phyloP scores from a whole-genome alignment of 2,329 filamentous ascomycete genomes.

The Colletotrichum tabaci region DNA sequence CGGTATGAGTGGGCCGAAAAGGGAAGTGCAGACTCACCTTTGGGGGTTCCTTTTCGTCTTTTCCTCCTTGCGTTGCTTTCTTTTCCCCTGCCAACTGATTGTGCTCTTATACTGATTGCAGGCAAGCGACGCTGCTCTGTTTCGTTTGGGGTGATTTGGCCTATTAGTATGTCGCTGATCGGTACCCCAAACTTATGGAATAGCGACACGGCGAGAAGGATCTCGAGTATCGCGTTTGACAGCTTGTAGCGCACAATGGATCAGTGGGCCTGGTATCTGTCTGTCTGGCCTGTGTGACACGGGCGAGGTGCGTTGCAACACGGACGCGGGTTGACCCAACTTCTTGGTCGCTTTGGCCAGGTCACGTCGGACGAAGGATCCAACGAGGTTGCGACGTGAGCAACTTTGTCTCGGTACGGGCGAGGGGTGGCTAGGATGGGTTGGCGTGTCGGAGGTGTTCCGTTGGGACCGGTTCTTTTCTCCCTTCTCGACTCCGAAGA shows the following conservation, averaged over 20 bases:
- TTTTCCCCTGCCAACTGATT: slow-evolving; percentile 13
- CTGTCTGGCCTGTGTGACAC: slow-evolving; percentile 26
- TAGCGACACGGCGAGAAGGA: slow-evolving; percentile 4
- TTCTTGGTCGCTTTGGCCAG: slow-evolving; percentile 31
- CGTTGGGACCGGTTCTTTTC: slow-evolving; percentile 27
- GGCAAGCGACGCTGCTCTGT: background rate
- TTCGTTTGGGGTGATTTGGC: background rate
- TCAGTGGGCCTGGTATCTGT: background rate
- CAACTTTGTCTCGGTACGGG: slow-evolving; percentile 36
- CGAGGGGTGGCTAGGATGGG: slow-evolving; percentile 30
- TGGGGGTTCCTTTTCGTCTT: background rate
- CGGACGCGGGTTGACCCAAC: slow-evolving; percentile 37
- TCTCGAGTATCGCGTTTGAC: slow-evolving; percentile 11
- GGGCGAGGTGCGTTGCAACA: slow-evolving; percentile 35
- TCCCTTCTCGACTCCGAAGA: slow-evolving; percentile 19
- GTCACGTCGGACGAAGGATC: slow-evolving; percentile 37
- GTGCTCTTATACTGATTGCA: slow-evolving; percentile 8
- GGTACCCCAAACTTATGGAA: slow-evolving; percentile 13
- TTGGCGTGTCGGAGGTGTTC: slow-evolving; percentile 22
- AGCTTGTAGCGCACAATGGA: slow-evolving; percentile 1
- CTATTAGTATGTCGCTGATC: slow-evolving; percentile 9
- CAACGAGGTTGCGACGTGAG: slow-evolving; percentile 33
- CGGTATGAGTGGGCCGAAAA: slow-evolving; percentile 35
- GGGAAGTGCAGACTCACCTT: slow-evolving; percentile 35
- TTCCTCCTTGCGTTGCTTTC: slow-evolving; percentile 4